Conservation (phyloP, 2,329 filamentous ascomycete species). For the Cladosporium sphaerospermum region DNA sequence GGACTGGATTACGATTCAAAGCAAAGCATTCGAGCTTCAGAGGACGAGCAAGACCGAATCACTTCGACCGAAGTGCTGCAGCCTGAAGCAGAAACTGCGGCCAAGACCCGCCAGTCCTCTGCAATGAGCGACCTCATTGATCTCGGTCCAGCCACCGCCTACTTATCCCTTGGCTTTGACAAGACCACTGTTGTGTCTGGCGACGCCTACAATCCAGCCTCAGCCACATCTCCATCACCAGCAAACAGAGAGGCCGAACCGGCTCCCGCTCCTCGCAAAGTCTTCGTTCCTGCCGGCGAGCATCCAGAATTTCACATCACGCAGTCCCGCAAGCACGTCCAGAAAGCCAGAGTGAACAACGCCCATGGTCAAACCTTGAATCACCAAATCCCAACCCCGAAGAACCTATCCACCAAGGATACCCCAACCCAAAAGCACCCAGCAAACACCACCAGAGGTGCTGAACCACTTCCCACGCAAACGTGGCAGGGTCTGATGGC, state of each 20-base stretch:
- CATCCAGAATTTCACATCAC: slow-evolving; percentile 23
- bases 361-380: no score
- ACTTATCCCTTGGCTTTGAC: background rate
- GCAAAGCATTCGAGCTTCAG: no score
- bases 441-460: no score
- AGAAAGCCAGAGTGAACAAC: no score
- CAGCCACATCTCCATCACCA: background rate
- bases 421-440: no score
- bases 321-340: slow-evolving; percentile 13
- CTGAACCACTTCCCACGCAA: no score
- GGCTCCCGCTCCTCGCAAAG: slow-evolving; percentile 12
- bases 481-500: no score
- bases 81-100: background rate
- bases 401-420: no score
- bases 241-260: background rate
- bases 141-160: background rate
- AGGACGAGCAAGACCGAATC: no score
- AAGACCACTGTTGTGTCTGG: background rate
- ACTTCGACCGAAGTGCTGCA: no score
- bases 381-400: no score
- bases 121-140: slow-evolving; percentile 3
- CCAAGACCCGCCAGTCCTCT: background rate
- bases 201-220: background rate
- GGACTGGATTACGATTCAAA: no score
- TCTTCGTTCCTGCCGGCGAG: slow-evolving; percentile 28